Conservation (phyloP, 352 stramenopile species). For the Thraustochytrium striatum region DNA sequence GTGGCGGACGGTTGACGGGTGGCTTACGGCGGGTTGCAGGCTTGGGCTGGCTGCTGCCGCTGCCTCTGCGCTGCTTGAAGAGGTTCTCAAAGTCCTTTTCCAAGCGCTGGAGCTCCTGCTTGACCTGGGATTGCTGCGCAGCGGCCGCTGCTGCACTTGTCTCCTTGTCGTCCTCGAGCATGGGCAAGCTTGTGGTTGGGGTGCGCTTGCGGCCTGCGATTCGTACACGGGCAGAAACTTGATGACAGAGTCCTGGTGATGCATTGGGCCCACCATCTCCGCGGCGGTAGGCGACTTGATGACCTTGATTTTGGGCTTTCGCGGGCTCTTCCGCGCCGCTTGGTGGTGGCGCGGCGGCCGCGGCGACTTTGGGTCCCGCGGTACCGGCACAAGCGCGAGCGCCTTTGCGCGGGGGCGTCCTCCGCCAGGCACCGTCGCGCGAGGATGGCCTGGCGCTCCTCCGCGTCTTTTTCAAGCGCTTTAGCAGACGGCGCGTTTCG, state of each 20-base stretch:
- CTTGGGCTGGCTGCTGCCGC: too few relatives aligned
- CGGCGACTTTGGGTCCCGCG: neutral
- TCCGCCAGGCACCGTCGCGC: neutral
- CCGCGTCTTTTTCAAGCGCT: neutral
- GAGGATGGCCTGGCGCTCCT: neutral
- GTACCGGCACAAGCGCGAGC: neutral
- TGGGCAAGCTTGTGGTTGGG: neutral
- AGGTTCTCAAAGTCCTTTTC: neutral
- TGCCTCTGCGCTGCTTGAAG: neutral
- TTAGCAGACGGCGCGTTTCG: neutral
- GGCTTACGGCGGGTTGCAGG: too few relatives aligned
- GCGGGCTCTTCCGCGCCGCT: neutral
- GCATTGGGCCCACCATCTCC: neutral
- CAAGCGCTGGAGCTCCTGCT: neutral
- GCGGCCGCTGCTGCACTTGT: neutral
- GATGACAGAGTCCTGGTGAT: neutral
- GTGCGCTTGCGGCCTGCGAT: neutral
- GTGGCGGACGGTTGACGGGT: too few relatives aligned
- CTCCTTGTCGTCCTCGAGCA: neutral
- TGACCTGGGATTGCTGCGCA: neutral
- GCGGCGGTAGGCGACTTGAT: neutral
- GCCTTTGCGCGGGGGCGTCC: neutral
- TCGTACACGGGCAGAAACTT: neutral
- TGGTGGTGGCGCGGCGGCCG: neutral
- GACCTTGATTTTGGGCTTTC: neutral